Base-by-base conservation (phyloP, 139 green algal genomes). In the Volvox africanus region DNA sequence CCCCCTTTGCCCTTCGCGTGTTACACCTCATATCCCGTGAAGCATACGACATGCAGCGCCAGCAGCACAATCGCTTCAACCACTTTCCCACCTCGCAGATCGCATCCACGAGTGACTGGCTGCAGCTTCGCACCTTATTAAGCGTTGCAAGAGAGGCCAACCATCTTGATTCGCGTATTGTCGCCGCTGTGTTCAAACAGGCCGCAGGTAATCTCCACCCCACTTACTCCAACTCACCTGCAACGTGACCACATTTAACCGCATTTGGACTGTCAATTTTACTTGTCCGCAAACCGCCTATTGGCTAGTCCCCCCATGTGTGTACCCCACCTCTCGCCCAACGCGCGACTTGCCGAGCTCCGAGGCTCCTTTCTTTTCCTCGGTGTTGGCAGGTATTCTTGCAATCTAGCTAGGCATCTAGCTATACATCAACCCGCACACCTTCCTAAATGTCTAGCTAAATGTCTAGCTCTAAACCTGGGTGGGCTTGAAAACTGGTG, bases 181-280 rank as follows among this genome's bases (percentile, higher is more conserved):
- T 79, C 26, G 82, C 65, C 24, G 82, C 82, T 18, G 35, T 79
- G 21, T 79, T 88, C 61, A 65, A 80, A 36, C 82, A 44, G 32
- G 82, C 82, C 6, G 33, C 82, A 22, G 82, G 82, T 87, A 73
- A 28, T 73, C 6, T 73, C 65, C 2, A 73, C 12, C 5, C 12
- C 6, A 12, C 65, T 12, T 3, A 28, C 16, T 73, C 9, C 44
- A 55, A 9, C 44, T 55, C 44, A 55, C 9, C 9, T 55, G 44
- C 9, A 9, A 55, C 44, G 5, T 55, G 44, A n/a, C n/a, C n/a
- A n/a, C n/a, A n/a, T 9, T 55, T 55, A 9, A 9, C 44, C 44
- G 44, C 44, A 9, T 9, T 55, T 55, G 44, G 44, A 5, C 44
- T 5, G 44, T 5, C 9, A 55, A 14, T 55, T 9, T 55, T 55